Conservation (phyloP, 495 filamentous ascomycete genomes). For the Rhypophila decipiens region DNA sequence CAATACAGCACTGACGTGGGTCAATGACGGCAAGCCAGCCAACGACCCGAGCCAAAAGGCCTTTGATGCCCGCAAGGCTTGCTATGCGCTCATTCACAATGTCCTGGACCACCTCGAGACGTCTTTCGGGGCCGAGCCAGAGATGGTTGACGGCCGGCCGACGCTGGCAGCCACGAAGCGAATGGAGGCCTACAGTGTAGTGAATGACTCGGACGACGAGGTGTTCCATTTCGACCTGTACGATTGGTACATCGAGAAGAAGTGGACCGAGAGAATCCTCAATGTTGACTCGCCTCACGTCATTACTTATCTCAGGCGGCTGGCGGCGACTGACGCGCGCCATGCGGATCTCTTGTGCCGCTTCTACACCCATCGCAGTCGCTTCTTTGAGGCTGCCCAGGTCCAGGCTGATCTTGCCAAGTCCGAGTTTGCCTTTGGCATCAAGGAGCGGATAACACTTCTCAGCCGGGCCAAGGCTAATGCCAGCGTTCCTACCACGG, state of each 20-base stretch:
- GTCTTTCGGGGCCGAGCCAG: conserved; percentile 56
- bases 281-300: conserved; percentile 77
- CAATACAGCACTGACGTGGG: conserved; percentile 70
- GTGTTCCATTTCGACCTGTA: conserved; percentile 92
- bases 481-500: conserved; percentile 65
- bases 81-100: conserved; percentile 76
- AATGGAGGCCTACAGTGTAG: conserved; percentile 78
- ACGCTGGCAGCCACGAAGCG: conserved; percentile 69
- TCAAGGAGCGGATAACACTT: conserved; percentile 80
- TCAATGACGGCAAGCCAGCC: conserved; percentile 44
- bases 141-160: conserved; percentile 68
- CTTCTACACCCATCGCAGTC: conserved; percentile 72
- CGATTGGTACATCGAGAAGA: conserved; percentile 87
- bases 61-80: conserved; percentile 65
- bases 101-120: conserved; percentile 71
- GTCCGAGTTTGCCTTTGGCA: conserved; percentile 64
- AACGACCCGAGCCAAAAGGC: conserved; percentile 61
- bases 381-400: conserved; percentile 76
- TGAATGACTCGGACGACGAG: conserved; percentile 80
- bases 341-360: conserved; percentile 91
- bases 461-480: conserved; percentile 83
- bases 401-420: conserved; percentile 81
- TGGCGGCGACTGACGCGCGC: conserved; percentile 56
- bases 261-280: conserved; percentile 76
- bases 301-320: conserved; percentile 75